Conservation (phyloP, 805 yeast species). For the Candida verbasci region DNA sequence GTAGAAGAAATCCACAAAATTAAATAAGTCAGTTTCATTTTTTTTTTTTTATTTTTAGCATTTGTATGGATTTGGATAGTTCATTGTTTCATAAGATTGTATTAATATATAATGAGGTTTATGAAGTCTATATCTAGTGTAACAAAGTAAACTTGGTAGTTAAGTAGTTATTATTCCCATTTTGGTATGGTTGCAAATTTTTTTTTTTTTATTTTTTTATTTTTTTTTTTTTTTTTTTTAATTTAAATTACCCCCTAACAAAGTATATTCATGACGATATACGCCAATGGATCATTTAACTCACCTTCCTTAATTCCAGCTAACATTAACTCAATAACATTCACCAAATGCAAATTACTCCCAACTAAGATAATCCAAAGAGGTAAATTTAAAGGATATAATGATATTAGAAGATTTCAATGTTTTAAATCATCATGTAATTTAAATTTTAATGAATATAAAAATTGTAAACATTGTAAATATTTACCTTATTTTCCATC, state of each 20-base stretch:
- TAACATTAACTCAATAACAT: slow-evolving; percentile 1
- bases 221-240: no score
- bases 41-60: no score
- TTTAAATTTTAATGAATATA: slow-evolving; percentile 6
- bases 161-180: no score
- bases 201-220: no score
- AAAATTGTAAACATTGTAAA: slow-evolving; percentile 13
- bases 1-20: neutral
- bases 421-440: slow-evolving; percentile 7
- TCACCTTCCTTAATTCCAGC: neutral
- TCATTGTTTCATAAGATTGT: no score
- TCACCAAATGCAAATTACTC: slow-evolving; percentile 6
- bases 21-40: no score
- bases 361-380: slow-evolving; percentile 7
- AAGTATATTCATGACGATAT: neutral
- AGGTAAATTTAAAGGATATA: slow-evolving; percentile 9
- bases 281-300: neutral
- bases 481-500: slow-evolving; percentile 13
- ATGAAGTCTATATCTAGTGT: no score
- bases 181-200: no score
- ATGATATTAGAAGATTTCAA: slow-evolving; percentile 9
- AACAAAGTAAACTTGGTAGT: no score
- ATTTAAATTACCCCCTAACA: no score
- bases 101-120: no score
- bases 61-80: no score